Conservation (phyloP, 441 rosid genomes). For the Pelargonium myrrhifolium region DNA sequence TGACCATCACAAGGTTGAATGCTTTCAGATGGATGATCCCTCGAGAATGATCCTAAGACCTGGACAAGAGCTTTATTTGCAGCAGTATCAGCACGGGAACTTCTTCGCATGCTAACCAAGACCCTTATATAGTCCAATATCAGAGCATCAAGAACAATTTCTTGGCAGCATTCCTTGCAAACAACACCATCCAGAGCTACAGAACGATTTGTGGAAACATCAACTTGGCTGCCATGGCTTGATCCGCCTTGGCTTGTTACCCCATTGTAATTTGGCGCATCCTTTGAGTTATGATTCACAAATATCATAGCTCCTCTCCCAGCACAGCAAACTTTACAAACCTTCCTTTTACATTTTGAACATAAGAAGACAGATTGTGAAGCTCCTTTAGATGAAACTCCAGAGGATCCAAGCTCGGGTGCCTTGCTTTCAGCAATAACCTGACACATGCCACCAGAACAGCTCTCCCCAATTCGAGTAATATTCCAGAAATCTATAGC, state of each 20-base stretch:
- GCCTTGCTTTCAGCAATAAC: conserved; percentile 49
- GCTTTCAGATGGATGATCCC: conserved; percentile 34
- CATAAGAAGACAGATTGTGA: conserved; percentile 47
- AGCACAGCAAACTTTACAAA: conserved; percentile 82
- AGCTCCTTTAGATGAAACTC: conserved; percentile 33
- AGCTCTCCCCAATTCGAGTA: conserved; percentile 48
- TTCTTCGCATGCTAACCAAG: conserved; percentile 73
- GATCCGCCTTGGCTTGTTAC: conserved; percentile 49
- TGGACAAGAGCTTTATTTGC: conserved; percentile 56
- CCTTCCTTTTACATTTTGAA: conserved; percentile 63
- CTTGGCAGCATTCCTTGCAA: conserved; percentile 72
- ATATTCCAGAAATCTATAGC: conserved; percentile 78
- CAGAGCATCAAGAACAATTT: conserved; percentile 69
- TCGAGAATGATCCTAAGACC: conserved; percentile 45
- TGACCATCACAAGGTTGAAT: conserved; percentile 31
- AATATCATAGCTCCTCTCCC: conserved; percentile 88
- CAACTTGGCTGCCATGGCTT: conserved; percentile 49
- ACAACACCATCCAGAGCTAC: conserved; percentile 47
- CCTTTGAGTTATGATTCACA: conserved; percentile 40
- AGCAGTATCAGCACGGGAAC: conserved; percentile 62
- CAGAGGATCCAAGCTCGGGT: conserved; percentile 31
- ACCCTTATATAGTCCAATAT: conserved; percentile 79
- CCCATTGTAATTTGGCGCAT: conserved; percentile 32
- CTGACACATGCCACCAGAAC: conserved; percentile 65
- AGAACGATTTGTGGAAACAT: conserved; percentile 43